A percentile compares a stretch with the other conserved stretches of the same genome.
These are phyloP conservation scores for Cystofilobasidium ferigula DNA, from an alignment of 768 basidiomycete species.

Conservation along the genomic window DNA sequence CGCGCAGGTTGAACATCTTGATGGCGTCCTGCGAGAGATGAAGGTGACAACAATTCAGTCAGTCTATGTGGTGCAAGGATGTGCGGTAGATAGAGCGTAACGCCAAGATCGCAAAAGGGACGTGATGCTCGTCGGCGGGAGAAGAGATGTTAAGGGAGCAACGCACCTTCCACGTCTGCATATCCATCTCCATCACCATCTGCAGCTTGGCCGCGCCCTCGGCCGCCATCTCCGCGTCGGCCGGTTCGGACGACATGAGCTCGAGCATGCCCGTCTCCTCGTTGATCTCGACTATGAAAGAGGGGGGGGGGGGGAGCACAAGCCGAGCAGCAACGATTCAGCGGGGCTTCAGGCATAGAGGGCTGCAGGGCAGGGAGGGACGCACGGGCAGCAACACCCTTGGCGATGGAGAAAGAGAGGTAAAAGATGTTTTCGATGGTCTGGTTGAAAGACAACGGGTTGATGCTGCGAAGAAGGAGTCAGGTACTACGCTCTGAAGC, in stretches of 20 bases:
- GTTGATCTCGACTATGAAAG: constrained; percentile 54
- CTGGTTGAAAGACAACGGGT: constrained; percentile 82
- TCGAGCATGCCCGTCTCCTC: constrained; percentile 58
- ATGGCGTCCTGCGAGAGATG: constrained; percentile 58
- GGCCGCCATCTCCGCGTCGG: constrained; percentile 53
- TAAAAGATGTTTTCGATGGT: constrained; percentile 96
- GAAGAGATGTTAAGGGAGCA: neutral
- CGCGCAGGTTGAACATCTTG: constrained; percentile 39
- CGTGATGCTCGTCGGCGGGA: neutral
- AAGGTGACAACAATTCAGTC: neutral
- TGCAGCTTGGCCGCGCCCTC: constrained; percentile 64
- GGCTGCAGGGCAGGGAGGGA: too few species aligned
- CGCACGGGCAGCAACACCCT: constrained; percentile 45
- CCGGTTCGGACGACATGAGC: constrained; percentile 47
- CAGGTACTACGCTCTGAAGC: neutral
- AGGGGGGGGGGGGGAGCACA: neutral
- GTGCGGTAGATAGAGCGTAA: too few species aligned
- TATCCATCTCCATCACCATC: constrained; percentile 82
- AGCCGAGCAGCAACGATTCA: neutral
- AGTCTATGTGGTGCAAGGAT: too few species aligned
- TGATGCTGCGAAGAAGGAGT: constrained; percentile 41
- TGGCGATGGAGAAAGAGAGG: constrained; percentile 79
- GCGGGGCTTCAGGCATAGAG: too few species aligned
- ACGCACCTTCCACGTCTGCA: constrained; percentile 73
- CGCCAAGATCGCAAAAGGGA: neutral